Conservation (phyloP, 805 yeast genomes). For the Nakazawaea peltata region DNA sequence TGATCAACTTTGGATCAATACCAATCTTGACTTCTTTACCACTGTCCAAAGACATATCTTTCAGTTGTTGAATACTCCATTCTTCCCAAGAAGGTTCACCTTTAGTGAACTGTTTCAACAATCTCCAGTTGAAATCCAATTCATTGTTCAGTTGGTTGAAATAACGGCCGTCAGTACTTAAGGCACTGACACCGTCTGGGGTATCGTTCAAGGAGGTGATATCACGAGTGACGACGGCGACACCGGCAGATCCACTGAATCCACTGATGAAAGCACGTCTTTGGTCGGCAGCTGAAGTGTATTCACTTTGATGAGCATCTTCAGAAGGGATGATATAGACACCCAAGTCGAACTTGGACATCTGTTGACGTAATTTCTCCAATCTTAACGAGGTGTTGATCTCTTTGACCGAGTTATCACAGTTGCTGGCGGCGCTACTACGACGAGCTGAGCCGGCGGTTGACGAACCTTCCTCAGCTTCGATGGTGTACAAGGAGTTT, state of each 20-base stretch:
- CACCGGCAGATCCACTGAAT: conserved; percentile 54
- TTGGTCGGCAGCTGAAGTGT: conserved; percentile 45
- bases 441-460: too few species aligned
- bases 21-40: conserved; percentile 26
- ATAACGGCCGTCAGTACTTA: conserved; percentile 56
- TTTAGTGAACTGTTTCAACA: conserved; percentile 43
- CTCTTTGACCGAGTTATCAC: conserved; percentile 24
- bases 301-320: conserved; percentile 61
- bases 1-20: conserved; percentile 43
- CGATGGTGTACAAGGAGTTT: conserved; percentile 11
- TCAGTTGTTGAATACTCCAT: conserved; percentile 46
- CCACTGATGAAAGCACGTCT: conserved; percentile 51
- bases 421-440: conserved; percentile 5
- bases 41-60: conserved; percentile 39
- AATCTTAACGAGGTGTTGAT: conserved; percentile 56
- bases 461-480: background rate
- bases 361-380: conserved; percentile 48
- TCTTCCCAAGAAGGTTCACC: conserved; percentile 50
- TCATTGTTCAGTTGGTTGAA: conserved; percentile 51
- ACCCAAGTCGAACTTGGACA: conserved; percentile 57
- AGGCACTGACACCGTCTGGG: conserved; percentile 48
- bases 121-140: conserved; percentile 52
- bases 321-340: conserved; percentile 60
- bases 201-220: conserved; percentile 37
- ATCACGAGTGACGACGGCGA: conserved; percentile 50